Evolutionary conservation across 257 asterid species (phyloP).

Genomic region (Scutellaria galericulata): DNA sequence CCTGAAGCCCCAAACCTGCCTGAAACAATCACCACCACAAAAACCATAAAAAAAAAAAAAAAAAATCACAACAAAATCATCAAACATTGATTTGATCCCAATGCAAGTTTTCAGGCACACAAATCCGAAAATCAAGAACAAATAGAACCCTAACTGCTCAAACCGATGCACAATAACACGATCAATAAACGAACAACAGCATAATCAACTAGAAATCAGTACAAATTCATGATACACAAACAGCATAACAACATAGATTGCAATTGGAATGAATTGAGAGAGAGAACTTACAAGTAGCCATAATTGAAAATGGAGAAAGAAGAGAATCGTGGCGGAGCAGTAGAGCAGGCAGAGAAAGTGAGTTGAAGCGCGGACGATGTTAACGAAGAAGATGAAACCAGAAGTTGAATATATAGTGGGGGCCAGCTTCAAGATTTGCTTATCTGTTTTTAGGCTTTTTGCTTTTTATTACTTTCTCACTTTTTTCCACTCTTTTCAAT

Average conservation of each 20-base stretch:
- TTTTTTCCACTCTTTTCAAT: not conserved
- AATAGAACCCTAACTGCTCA: not conserved
- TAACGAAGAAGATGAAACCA: slow-evolving; percentile 39
- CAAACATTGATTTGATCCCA: not conserved
- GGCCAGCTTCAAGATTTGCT: slow-evolving; percentile 35
- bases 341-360: slow-evolving; percentile 19
- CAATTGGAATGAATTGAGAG: not conserved
- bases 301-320: slow-evolving; percentile 20
- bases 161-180: not conserved
- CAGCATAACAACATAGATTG: not conserved
- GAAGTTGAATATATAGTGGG: slow-evolving; percentile 26
- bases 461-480: not conserved
- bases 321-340: slow-evolving; percentile 27
- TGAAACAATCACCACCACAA: slow-evolving; percentile 37
- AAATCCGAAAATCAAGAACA: slow-evolving; percentile 2
- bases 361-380: slow-evolving; percentile 37
- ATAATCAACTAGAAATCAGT: slow-evolving; percentile 18
- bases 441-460: slow-evolving; percentile 18
- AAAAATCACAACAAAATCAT: not conserved
- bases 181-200: not conserved
- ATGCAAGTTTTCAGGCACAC: not conserved
- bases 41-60: not conserved
- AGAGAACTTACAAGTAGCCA: slow-evolving; percentile 47
- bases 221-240: not conserved
- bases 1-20: slow-evolving; percentile 70